Conservation (phyloP, 176 grass and related monocot species). For the Zoysia japonica region DNA sequence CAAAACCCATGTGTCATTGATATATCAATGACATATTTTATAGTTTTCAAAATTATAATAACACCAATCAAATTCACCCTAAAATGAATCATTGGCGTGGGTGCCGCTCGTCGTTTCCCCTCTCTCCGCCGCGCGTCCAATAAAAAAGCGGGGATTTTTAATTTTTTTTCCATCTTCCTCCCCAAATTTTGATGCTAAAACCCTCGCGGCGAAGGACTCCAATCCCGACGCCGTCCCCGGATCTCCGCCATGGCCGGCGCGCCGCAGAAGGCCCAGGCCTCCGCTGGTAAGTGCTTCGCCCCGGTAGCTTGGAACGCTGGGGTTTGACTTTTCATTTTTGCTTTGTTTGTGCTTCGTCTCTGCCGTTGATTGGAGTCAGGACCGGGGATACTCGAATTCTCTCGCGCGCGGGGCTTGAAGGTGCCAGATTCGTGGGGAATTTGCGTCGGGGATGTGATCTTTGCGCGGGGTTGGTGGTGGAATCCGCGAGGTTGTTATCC, state of each 20-base stretch:
- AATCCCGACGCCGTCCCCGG: constrained; percentile 38
- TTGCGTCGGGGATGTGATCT: background rate
- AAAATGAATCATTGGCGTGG: background rate
- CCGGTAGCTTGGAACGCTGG: background rate
- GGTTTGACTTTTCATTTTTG: constrained; percentile 12
- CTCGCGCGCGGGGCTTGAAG: background rate
- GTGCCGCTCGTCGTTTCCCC: constrained; percentile 1
- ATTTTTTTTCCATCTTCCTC: background rate
- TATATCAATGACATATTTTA: too few species aligned
- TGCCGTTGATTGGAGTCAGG: background rate
- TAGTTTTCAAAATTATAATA: too few species aligned
- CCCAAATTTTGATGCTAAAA: constrained; percentile 40
- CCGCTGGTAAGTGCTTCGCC: constrained; percentile 2
- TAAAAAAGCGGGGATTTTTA: constrained; percentile 17
- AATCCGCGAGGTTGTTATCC: background rate
- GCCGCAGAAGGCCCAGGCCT: constrained; percentile 36
- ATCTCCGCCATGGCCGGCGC: constrained; percentile 49
- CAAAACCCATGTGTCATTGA: too few species aligned
- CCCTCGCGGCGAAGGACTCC: constrained; percentile 32
- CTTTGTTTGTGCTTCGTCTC: background rate
- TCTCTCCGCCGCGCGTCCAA: background rate
- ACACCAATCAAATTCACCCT: too few species aligned
- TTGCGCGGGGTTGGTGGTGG: background rate
- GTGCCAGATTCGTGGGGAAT: background rate
- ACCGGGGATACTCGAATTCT: background rate